phyloP scores from a whole-genome alignment of 208 protist genomes.

The Leishmania martiniquensis region DNA sequence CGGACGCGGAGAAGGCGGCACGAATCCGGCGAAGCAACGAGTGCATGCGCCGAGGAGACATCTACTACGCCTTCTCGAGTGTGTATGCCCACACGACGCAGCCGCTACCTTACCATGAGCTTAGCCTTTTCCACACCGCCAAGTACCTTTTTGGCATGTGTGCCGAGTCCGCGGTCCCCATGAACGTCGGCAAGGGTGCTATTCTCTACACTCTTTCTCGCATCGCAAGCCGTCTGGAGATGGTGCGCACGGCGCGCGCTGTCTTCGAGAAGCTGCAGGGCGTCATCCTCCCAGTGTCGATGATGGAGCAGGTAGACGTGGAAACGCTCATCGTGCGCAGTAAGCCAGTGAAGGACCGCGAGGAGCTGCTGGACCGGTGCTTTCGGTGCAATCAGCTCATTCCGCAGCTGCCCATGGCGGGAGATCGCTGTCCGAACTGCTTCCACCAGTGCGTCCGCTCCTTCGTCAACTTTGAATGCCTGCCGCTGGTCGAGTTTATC shows the following conservation, averaged over 20 bases:
- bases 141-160: constrained; percentile 83
- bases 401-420: constrained; percentile 77
- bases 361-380: constrained; percentile 93
- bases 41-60: constrained; percentile 80
- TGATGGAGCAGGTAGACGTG: constrained; percentile 92
- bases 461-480: constrained; percentile 89
- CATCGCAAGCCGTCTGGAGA: constrained; percentile 81
- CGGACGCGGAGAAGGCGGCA: constrained; percentile 52
- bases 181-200: constrained; percentile 90
- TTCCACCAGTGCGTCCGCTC: constrained; percentile 94
- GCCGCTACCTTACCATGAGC: constrained; percentile 87
- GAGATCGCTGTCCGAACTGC: constrained; percentile 92
- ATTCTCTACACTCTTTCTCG: constrained; percentile 90
- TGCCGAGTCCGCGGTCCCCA: constrained; percentile 63
- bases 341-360: constrained; percentile 85
- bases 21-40: constrained; percentile 82
- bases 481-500: constrained; percentile 96
- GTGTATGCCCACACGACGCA: constrained; percentile 89
- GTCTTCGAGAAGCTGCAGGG: constrained; percentile 91
- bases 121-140: constrained; percentile 88
- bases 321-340: constrained; percentile 88
- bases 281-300: constrained; percentile 79
- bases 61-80: constrained; percentile 94
- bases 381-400: constrained; percentile 92
- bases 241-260: constrained; percentile 88